phyloP scores from a whole-genome alignment of 306 rosid genomes.

The Potentilla sterilis region DNA sequence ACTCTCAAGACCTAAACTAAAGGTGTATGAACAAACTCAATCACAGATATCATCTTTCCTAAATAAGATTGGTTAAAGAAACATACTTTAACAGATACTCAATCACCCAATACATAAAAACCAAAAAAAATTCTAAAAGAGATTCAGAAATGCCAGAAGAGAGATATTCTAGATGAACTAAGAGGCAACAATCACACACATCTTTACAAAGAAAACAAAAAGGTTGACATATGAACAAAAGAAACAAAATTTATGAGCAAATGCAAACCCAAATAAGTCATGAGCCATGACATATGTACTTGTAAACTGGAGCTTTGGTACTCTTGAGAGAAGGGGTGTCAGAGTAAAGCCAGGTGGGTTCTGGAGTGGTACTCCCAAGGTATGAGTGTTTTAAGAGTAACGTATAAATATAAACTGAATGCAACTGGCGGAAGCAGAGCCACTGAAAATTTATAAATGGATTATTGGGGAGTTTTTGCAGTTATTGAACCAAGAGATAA shows the following conservation, averaged over 20 bases:
- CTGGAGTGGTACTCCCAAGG: slow-evolving; percentile 9
- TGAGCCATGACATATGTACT: slow-evolving; percentile 25
- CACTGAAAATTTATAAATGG: slow-evolving; percentile 58
- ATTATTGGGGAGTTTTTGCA: too few species aligned
- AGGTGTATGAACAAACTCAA: background rate
- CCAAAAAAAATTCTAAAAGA: background rate
- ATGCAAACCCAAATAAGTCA: background rate
- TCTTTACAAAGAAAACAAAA: background rate
- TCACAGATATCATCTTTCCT: background rate
- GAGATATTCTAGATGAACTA: background rate
- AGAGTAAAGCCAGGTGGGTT: slow-evolving; percentile 21
- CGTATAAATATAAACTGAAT: background rate
- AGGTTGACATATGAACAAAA: background rate
- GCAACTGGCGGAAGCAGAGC: slow-evolving; percentile 53
- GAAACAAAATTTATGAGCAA: slow-evolving; percentile 16
- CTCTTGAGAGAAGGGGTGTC: background rate
- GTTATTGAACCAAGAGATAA: too few species aligned
- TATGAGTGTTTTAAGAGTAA: background rate
- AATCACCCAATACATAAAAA: background rate
- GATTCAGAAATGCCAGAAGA: background rate
- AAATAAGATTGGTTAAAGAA: slow-evolving; percentile 10
- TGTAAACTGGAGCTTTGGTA: slow-evolving; percentile 21
- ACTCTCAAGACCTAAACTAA: background rate
- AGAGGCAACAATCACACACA: background rate
- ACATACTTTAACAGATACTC: background rate